Evolutionary conservation across 140 eudicot genomes (phyloP).

Genomic region (Anethum foeniculum): DNA sequence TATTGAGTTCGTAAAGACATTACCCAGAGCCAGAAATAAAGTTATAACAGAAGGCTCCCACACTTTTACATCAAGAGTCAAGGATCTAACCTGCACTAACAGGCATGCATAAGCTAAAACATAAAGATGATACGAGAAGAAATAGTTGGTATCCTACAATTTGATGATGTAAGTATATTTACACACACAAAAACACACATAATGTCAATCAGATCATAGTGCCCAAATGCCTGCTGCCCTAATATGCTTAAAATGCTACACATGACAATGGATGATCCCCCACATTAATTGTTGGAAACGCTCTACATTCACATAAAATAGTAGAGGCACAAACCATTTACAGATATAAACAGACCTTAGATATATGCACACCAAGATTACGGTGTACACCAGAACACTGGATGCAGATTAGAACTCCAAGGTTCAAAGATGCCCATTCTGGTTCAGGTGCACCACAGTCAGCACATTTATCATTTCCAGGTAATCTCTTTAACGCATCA

Average conservation of each 20-base stretch:
- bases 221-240: background rate
- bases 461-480: slow-evolving; percentile 91
- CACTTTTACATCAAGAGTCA: slow-evolving; percentile 84
- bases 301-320: background rate
- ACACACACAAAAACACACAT: background rate
- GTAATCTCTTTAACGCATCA: slow-evolving; percentile 43
- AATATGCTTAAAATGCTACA: background rate
- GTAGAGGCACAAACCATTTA: slow-evolving; percentile 5
- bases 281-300: background rate
- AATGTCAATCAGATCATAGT: background rate
- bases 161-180: background rate
- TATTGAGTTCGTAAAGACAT: slow-evolving; percentile 71
- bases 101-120: slow-evolving; percentile 10
- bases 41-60: slow-evolving; percentile 92
- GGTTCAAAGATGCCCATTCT: slow-evolving; percentile 97
- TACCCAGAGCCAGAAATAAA: slow-evolving; percentile 79
- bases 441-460: slow-evolving; percentile 96
- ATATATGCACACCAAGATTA: slow-evolving; percentile 89
- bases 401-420: slow-evolving; percentile 88
- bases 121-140: background rate
- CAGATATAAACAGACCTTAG: slow-evolving; percentile 58
- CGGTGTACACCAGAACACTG: slow-evolving; percentile 98
- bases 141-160: background rate
- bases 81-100: slow-evolving; percentile 73
- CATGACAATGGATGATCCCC: background rate